Conservation (phyloP, 1,284 basidiomycete genomes). For the Taiwanofungus camphoratus region DNA sequence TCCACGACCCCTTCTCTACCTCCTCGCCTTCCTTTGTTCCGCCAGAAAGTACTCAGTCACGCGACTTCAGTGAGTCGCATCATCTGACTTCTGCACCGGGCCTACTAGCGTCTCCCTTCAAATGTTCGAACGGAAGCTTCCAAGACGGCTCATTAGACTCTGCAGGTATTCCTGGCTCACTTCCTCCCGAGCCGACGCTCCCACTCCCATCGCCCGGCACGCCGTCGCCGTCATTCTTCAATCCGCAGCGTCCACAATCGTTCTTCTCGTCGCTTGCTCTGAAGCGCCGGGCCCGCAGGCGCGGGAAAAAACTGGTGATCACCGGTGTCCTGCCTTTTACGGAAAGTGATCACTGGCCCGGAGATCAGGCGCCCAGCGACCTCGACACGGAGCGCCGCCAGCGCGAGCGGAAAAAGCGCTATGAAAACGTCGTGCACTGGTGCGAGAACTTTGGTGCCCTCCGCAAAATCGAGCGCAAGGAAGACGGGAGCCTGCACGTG, state of each 20-base stretch:
- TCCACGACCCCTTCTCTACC: conserved; percentile 15
- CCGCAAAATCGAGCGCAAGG: conserved; percentile 23
- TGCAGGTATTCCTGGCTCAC: conserved; percentile 17
- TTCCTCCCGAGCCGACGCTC: conserved; percentile 23
- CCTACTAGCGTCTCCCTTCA: no score
- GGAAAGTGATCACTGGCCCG: neutral
- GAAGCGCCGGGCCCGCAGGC: conserved; percentile 16
- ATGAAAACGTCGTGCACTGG: conserved; percentile 24
- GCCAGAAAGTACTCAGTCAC: neutral
- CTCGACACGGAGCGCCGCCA: conserved; percentile 11
- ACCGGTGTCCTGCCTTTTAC: conserved; percentile 15
- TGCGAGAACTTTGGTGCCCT: conserved; percentile 26
- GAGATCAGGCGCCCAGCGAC: conserved; percentile 8
- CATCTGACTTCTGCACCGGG: no score
- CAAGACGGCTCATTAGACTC: no score
- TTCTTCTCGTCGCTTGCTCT: conserved; percentile 23
- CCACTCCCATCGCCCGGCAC: conserved; percentile 24
- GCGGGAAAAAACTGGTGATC: conserved; percentile 27
- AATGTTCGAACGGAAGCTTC: neutral
- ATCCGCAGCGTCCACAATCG: conserved; percentile 20
- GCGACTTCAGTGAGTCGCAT: neutral
- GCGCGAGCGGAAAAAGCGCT: conserved; percentile 16
- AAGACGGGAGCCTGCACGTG: conserved; percentile 26
- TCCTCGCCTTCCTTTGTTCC: conserved; percentile 13
- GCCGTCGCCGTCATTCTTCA: conserved; percentile 24